Percentiles rank a stretch among this genome's conserved stretches.
Conservation (phyloP, 768 basidiomycete genomes). For the Inosperma sp. region DNA sequence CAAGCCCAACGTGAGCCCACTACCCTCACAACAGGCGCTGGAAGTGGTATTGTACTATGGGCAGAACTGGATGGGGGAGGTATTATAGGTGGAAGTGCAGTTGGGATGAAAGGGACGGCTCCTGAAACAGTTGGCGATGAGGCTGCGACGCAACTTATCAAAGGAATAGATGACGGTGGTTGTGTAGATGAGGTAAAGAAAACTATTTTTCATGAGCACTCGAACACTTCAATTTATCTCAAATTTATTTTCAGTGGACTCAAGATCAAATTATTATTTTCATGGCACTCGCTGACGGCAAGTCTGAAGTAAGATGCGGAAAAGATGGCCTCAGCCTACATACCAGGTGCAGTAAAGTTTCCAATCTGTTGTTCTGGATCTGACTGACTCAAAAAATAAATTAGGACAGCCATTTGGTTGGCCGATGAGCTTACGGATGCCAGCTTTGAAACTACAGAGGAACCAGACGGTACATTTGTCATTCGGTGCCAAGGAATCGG, state of each 20-base stretch:
- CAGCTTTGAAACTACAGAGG: constrained; percentile 51
- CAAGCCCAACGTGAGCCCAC: constrained; percentile 38
- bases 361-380: neutral
- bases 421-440: constrained; percentile 66
- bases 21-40: constrained; percentile 49
- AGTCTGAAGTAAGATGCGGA: constrained; percentile 50
- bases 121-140: constrained; percentile 49
- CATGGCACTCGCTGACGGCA: constrained; percentile 66
- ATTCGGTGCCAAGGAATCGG: constrained; percentile 66
- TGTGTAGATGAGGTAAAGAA: constrained; percentile 64
- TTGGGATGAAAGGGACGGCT: constrained; percentile 48
- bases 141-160: constrained; percentile 56
- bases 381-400: neutral
- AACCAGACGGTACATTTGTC: constrained; percentile 35
- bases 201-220: neutral
- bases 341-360: constrained; percentile 49
- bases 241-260: constrained; percentile 30
- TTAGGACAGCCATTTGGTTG: constrained; percentile 67
- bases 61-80: constrained; percentile 68
- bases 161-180: constrained; percentile 57
- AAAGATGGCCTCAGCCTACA: constrained; percentile 60
- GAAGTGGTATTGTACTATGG: constrained; percentile 72
- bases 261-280: constrained; percentile 79
- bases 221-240: neutral
- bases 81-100: constrained; percentile 62